Evolutionary conservation across 1,139 yeast species (phyloP).

Genomic region (Scheffersomyces cryptocercus): DNA sequence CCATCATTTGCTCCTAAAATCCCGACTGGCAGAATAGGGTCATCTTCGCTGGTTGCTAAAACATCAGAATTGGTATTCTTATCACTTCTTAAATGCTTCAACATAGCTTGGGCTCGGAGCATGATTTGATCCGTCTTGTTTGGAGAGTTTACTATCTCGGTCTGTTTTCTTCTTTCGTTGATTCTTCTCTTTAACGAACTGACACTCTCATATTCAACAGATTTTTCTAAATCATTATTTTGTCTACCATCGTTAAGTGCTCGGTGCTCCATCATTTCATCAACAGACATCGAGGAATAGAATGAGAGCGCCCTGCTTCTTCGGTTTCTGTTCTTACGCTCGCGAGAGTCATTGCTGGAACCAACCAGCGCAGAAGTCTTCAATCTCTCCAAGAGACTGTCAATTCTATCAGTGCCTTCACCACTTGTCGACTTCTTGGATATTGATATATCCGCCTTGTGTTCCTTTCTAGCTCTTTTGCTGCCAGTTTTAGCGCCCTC

Average conservation of each 20-base stretch:
- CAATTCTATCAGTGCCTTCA: conserved; percentile 33
- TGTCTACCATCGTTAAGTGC: no score
- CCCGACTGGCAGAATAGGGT: no score
- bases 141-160: conserved; percentile 10
- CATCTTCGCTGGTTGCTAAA: no score
- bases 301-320: conserved; percentile 39
- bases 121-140: conserved; percentile 28
- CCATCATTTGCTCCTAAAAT: no score
- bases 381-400: conserved; percentile 38
- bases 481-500: conserved; percentile 7
- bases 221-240: not conserved
- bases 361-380: conserved; percentile 31
- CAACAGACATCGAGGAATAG: conserved; percentile 31
- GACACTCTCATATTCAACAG: conserved; percentile 41
- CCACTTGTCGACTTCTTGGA: not conserved
- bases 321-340: conserved; percentile 23
- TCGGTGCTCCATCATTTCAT: conserved; percentile 18
- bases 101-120: conserved; percentile 46
- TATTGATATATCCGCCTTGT: not conserved
- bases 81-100: conserved; percentile 32
- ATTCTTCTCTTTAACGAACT: conserved; percentile 38
- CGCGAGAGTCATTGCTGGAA: conserved; percentile 19
- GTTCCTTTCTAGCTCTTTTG: conserved; percentile 2
- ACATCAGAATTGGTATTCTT: conserved; percentile 3
- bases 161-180: conserved; percentile 33